phyloP scores from a whole-genome alignment of 2,329 filamentous ascomycete genomes.

The Neopestalotiopsis sp. region DNA sequence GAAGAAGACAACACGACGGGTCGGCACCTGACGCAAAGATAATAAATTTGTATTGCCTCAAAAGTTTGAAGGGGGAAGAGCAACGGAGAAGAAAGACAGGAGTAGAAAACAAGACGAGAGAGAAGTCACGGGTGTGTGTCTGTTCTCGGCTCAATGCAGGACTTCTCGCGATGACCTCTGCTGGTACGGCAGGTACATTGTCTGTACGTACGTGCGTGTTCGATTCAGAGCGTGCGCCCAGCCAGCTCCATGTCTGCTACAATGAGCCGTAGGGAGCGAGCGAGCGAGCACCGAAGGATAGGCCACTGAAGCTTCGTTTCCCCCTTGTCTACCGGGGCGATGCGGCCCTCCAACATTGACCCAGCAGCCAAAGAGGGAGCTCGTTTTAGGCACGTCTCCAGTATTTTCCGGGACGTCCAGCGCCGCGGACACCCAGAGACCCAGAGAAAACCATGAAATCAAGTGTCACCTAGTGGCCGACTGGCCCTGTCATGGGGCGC shows the following conservation, averaged over 20 bases:
- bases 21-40: not conserved
- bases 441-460: not conserved
- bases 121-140: slow-evolving; percentile 2
- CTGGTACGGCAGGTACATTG: not conserved
- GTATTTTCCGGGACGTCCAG: not conserved
- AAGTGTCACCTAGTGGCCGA: not conserved
- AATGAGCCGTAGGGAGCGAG: not conserved
- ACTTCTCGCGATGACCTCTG: slow-evolving; percentile 14
- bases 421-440: not conserved
- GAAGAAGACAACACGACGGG: not conserved
- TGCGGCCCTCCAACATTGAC: not conserved
- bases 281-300: not conserved
- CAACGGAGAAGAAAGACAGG: not conserved
- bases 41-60: not conserved
- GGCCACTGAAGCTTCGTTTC: not conserved
- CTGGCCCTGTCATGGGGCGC: not conserved
- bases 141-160: slow-evolving; percentile 12
- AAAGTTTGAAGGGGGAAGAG: not conserved
- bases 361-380: not conserved
- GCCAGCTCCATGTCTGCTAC: not conserved
- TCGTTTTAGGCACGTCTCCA: not conserved
- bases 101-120: not conserved
- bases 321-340: not conserved
- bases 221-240: too few species aligned
- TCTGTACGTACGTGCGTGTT: too few species aligned